Base-by-base conservation (phyloP, 2,329 filamentous ascomycete genomes). In the Penicillium polonicum region DNA sequence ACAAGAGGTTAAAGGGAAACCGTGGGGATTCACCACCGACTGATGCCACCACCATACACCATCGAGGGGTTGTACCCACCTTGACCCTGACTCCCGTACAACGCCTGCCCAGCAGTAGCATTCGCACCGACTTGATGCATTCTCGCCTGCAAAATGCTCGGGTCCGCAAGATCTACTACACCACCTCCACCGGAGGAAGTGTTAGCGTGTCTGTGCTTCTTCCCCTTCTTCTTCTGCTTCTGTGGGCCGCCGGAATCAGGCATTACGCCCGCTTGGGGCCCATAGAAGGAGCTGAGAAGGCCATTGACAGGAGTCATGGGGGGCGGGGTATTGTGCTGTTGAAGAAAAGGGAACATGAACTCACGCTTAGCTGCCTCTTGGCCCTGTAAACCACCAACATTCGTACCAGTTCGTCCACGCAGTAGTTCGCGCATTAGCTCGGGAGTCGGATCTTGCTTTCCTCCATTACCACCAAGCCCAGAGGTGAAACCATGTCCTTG, bases 151-250 rank as follows among this genome's bases (percentile, higher is more conserved):
- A 97, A 88, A 85, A 97, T 97, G 85, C 91, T 96, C 85, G 93
- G 93, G 91, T 97, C 92, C 85, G 90, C 91, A 92, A 96, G 91
- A 95, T 97, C 92, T 83, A 95, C 92, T 93, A 97, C 87, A 84
- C 91, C 92, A 90, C 91, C 91, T 87, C 92, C 92, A 87, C 92
- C 96, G 88, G 93, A 97, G 90, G 92, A 96, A 93, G 93, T 97
- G 91, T 97, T 96, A 94, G 92, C 93, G 88, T 97, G 92, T 88
- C 92, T 95, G 85, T 97, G 93, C 91, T 97, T 97, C 88, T 96
- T 97, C 84, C 92, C 92, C 91, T 96, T 96, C 87, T 96, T 97
- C 89, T 96, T 96, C 86, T 95, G 92, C 88, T 96, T 95, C 82
- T 90, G 88, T 76, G 80, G 78, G 82, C 89, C 60, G 44, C 65